phyloP scores from a whole-genome alignment of 1,139 yeast species.

The Debaryomyces singareniensis region DNA sequence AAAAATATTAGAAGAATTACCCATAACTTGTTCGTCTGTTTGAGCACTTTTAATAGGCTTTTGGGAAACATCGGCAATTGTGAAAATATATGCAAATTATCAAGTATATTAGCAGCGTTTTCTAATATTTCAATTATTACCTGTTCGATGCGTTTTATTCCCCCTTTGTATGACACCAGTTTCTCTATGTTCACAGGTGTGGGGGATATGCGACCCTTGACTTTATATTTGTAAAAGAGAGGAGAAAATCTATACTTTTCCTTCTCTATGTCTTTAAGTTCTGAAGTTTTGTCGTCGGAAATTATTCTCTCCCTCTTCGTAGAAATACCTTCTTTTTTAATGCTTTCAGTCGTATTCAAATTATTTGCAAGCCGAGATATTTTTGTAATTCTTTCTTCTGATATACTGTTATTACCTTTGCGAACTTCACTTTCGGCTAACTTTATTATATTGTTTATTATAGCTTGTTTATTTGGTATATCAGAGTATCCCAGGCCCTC shows the following conservation, averaged over 20 bases:
- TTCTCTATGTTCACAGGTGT: conserved; percentile 4
- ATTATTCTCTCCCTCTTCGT: conserved; percentile 1
- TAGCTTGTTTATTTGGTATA: conserved; percentile 16
- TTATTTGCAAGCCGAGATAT: conserved; percentile 16
- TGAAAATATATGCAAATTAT: conserved; percentile 39
- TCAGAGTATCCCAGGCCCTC: too few species aligned
- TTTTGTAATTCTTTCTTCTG: conserved; percentile 25
- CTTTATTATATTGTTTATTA: conserved; percentile 20
- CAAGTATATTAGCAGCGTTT: conserved; percentile 33
- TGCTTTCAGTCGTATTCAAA: conserved; percentile 9
- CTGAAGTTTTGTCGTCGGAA: conserved; percentile 4
- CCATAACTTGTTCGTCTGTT: conserved; percentile 44
- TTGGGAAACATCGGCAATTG: conserved; percentile 41
- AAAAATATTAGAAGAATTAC: conserved; percentile 36
- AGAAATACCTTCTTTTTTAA: conserved; percentile 1
- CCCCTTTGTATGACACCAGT: conserved; percentile 9
- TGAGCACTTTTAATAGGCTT: conserved; percentile 22
- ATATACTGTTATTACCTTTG: conserved; percentile 27
- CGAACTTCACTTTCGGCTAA: conserved; percentile 28
- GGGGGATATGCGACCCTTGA: conserved; percentile 6
- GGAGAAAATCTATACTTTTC: conserved; percentile 17
- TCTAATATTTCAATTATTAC: conserved; percentile 28
- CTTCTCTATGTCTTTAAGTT: conserved; percentile 7
- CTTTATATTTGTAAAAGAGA: conserved; percentile 18
- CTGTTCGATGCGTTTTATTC: conserved; percentile 26